These are phyloP conservation scores for Amniculicola lignicola DNA, from an alignment of 495 filamentous ascomycete species.

Conservation along the genomic window DNA sequence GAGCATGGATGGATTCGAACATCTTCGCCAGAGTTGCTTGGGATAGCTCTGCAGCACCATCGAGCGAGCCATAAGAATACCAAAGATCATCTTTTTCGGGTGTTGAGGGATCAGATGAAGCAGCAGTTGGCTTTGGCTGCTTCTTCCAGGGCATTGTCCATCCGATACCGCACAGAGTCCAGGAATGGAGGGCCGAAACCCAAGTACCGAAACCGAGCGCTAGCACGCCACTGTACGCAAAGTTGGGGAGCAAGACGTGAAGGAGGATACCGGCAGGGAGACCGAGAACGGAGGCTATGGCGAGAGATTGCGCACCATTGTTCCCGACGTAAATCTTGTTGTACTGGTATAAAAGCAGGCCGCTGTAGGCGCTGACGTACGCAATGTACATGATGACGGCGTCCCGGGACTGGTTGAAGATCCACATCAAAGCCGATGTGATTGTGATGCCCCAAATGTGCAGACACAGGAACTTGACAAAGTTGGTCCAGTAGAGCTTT, in stretches of 20 bases:
- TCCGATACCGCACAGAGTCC: no score
- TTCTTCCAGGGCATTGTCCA: no score
- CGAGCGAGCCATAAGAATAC: no score
- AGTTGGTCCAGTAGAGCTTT: slow-evolving; percentile 53
- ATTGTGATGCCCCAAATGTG: slow-evolving; percentile 57
- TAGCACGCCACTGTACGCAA: slow-evolving; percentile 50
- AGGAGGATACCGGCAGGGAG: slow-evolving; percentile 46
- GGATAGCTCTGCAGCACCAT: slow-evolving; percentile 51
- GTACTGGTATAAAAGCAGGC: slow-evolving; percentile 60
- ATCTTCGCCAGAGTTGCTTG: slow-evolving; percentile 38
- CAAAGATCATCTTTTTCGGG: no score
- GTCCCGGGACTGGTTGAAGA: slow-evolving; percentile 46
- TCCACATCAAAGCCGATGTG: slow-evolving; percentile 54
- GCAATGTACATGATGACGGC: slow-evolving; percentile 52
- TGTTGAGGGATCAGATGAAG: no score
- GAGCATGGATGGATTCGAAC: slow-evolving; percentile 29
- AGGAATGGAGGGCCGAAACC: no score
- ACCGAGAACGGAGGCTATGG: slow-evolving; percentile 48
- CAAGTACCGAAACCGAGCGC: slow-evolving; percentile 53
- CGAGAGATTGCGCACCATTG: slow-evolving; percentile 51
- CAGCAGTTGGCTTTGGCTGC: no score
- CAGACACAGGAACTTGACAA: slow-evolving; percentile 52
- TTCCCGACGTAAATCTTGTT: slow-evolving; percentile 59
- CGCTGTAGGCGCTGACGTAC: slow-evolving; percentile 56
- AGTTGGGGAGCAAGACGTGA: slow-evolving; percentile 29